Evolutionary conservation across 129 eudicot genomes (phyloP), one percentile per base, ranked within the genome.

Genomic region (Chrysanthemum makinoi): DNA sequence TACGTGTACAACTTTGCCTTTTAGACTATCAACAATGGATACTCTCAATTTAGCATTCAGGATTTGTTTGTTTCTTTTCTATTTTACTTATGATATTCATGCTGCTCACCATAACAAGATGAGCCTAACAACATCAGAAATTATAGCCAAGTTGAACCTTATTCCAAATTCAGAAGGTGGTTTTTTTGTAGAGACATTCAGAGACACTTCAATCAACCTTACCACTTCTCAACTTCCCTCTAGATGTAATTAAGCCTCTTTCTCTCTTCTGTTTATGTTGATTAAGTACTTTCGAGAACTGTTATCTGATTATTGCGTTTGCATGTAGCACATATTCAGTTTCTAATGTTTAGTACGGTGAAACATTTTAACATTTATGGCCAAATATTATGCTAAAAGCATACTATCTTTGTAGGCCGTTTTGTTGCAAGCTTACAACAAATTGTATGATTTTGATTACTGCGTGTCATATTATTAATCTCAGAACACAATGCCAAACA

Each of bases 161-260:
- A 22, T 75, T 66, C 77, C 96, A 16, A 86, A 91, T 49, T 80
- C 86, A 16, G 96, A 91, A 86, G 97, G 97, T 10, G 97, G 97
- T n/a, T 88, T 75, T 69, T 91, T 15, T 56, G 9, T 67, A 0
- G 96, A 91, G 73, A 86, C 88, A 2, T 80, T 84, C 43, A 84
- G 97, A 76, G 97, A 91, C 68, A 57, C 35, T 62, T 86, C 96
- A 6, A 61, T 88, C 35, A 11, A 53, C 43, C 93, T 91, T 71
- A 51, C 90, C 71, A 80, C 66, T 72, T 82, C 93, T 65, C 88
- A 81, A 50, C 96, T 91, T 26, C 93, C 96, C 8, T 62, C 90
- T n/a, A 72, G 77, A 33, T 88, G 97, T 88, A 74, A 77, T 54
- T 54, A 63, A 10, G 19, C 16, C 48, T 14, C 50, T 63, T 12